These are phyloP conservation scores for Starmerella vitae DNA, from an alignment of 805 yeast species.

Conservation along the genomic window DNA sequence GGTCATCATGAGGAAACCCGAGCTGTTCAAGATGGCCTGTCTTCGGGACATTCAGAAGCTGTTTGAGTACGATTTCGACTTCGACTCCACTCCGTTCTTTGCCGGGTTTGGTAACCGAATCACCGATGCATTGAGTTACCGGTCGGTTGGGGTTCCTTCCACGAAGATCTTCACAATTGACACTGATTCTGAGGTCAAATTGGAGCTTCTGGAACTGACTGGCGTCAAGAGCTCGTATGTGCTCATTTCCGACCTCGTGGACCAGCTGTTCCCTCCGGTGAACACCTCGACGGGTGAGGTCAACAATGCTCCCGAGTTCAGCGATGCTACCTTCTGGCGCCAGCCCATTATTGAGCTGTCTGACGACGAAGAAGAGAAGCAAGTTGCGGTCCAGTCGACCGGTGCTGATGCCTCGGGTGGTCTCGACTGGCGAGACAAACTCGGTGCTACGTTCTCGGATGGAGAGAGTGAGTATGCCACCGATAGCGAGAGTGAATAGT, in stretches of 20 bases:
- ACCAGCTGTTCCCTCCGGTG: constrained; percentile 92
- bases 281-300: constrained; percentile 18
- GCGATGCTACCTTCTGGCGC: constrained; percentile 88
- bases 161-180: constrained; percentile 91
- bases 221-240: constrained; percentile 84
- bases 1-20: constrained; percentile 87
- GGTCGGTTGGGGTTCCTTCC: constrained; percentile 87
- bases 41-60: constrained; percentile 68
- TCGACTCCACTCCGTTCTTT: constrained; percentile 61
- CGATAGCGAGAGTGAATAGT: too few relatives aligned
- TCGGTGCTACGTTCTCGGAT: constrained; percentile 21
- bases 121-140: constrained; percentile 88
- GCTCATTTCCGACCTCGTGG: constrained; percentile 83
- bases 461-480: constrained; percentile 25
- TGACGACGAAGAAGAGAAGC: constrained; percentile 22
- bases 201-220: constrained; percentile 88
- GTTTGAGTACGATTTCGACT: constrained; percentile 34
- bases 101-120: constrained; percentile 97
- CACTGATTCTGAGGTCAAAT: constrained; percentile 92
- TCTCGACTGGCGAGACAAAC: constrained; percentile 28
- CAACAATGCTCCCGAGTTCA: constrained; percentile 37
- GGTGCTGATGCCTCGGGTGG: constrained; percentile 18
- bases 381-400: constrained; percentile 11
- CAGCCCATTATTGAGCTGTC: constrained; percentile 50
- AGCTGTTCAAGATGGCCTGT: constrained; percentile 97